These are phyloP conservation scores for Pontederia crassipes DNA, from an alignment of 176 grass and related monocot species.

Conservation along the genomic window DNA sequence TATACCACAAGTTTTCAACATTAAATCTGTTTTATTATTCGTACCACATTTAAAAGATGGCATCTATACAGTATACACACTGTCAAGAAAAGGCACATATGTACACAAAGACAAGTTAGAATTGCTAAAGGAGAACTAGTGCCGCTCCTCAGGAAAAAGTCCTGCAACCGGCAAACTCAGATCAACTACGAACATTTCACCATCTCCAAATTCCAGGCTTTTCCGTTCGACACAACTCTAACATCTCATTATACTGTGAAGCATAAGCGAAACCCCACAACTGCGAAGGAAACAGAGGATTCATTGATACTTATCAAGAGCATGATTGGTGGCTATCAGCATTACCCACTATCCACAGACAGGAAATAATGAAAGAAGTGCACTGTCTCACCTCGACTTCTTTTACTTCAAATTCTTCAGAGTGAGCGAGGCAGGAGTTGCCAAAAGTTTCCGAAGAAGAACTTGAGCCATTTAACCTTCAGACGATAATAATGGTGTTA, in stretches of 20 bases:
- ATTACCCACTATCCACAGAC: too few relatives aligned
- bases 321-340: not conserved
- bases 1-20: too few relatives aligned
- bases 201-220: conserved; percentile 60
- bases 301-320: not conserved
- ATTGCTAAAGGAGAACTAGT: too few relatives aligned
- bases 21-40: too few relatives aligned
- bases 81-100: too few relatives aligned
- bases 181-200: conserved; percentile 9
- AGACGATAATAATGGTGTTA: too few relatives aligned
- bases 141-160: too few relatives aligned
- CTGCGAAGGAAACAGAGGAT: conserved; percentile 25
- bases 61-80: too few relatives aligned
- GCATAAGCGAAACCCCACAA: conserved; percentile 94
- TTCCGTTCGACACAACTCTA: conserved; percentile 58
- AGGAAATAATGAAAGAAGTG: not conserved
- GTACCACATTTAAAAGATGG: too few relatives aligned
- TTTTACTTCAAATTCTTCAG: conserved; percentile 72
- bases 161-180: too few relatives aligned
- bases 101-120: too few relatives aligned
- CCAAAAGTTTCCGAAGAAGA: conserved; percentile 84
- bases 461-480: conserved; percentile 83
- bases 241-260: conserved; percentile 75
- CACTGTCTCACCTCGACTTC: conserved; percentile 47
- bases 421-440: conserved; percentile 70